Percentiles rank a stretch among this genome's conserved stretches.
Evolutionary conservation across 139 green algal species (phyloP).

Genomic region (Chlorella sp.): DNA sequence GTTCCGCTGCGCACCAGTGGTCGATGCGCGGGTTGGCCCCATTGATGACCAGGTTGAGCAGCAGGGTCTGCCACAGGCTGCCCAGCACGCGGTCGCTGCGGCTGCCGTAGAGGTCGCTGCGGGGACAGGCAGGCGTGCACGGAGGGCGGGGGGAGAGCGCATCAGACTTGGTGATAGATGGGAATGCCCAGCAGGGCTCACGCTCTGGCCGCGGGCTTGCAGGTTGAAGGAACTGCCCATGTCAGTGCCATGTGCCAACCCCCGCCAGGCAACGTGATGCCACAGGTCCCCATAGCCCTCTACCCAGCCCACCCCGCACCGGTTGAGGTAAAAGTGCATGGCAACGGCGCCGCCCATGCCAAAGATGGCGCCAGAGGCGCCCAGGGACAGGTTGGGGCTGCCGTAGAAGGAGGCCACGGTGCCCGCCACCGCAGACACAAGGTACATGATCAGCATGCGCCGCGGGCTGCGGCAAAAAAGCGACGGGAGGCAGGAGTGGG

Average conservation of each 20-base stretch:
- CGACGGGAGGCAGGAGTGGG: neutral
- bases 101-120: slow-evolving; percentile 42
- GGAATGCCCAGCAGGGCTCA: too few relatives aligned
- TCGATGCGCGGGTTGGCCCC: slow-evolving; percentile 48
- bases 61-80: slow-evolving; percentile 49
- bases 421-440: slow-evolving; percentile 49
- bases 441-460: slow-evolving; percentile 56
- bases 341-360: slow-evolving; percentile 57
- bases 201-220: too few relatives aligned
- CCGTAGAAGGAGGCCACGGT: slow-evolving; percentile 53
- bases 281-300: too few relatives aligned
- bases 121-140: neutral
- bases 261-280: too few relatives aligned
- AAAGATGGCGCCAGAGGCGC: slow-evolving; percentile 61
- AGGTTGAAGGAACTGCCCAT: too few relatives aligned
- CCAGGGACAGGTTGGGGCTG: slow-evolving; percentile 36
- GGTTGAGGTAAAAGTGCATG: slow-evolving; percentile 54
- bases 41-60: slow-evolving; percentile 55
- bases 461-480: neutral
- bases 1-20: slow-evolving; percentile 46
- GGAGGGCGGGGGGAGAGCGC: too few relatives aligned
- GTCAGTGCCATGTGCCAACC: too few relatives aligned
- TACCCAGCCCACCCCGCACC: neutral
- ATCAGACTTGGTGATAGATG: too few relatives aligned
- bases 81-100: slow-evolving; percentile 45